Percentiles rank a stretch among this genome's conserved stretches.
These are phyloP conservation scores for Chenopodium quinoa DNA, from an alignment of 148 eudicot species.

Conservation along the genomic window DNA sequence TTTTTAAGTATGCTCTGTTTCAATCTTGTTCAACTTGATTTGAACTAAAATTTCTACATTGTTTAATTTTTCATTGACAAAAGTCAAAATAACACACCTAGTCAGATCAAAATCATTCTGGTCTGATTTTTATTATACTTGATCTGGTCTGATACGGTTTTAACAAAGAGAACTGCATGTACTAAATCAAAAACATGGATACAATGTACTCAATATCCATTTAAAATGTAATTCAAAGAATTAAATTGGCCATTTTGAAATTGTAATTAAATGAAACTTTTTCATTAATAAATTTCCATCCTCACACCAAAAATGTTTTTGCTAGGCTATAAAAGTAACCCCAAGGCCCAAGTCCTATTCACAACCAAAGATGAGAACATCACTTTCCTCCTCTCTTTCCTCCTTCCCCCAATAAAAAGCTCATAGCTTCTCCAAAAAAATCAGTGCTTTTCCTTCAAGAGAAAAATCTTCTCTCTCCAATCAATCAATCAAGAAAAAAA, in stretches of 20 bases:
- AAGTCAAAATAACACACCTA: too few species aligned
- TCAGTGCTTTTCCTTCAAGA: slow-evolving; percentile 30
- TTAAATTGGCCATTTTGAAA: too few species aligned
- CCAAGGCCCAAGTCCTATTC: background rate
- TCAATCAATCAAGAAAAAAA: slow-evolving; percentile 18
- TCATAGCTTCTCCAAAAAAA: background rate
- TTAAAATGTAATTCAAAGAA: background rate
- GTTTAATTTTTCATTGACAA: too few species aligned
- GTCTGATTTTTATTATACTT: too few species aligned
- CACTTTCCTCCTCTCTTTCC: background rate
- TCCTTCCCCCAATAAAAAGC: background rate
- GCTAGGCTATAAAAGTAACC: background rate
- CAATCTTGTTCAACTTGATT: too few species aligned
- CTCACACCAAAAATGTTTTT: background rate
- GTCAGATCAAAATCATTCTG: too few species aligned
- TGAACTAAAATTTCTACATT: too few species aligned
- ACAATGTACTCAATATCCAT: background rate
- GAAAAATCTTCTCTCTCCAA: slow-evolving; percentile 27
- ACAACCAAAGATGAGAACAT: background rate
- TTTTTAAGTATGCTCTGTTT: too few species aligned
- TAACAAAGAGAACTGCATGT: too few species aligned
- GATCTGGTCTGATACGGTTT: too few species aligned
- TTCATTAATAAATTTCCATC: background rate
- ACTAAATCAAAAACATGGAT: background rate
- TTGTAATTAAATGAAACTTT: too few species aligned